Base-by-base conservation (phyloP, 2,329 filamentous ascomycete species). In the Alternaria ventricosa region DNA sequence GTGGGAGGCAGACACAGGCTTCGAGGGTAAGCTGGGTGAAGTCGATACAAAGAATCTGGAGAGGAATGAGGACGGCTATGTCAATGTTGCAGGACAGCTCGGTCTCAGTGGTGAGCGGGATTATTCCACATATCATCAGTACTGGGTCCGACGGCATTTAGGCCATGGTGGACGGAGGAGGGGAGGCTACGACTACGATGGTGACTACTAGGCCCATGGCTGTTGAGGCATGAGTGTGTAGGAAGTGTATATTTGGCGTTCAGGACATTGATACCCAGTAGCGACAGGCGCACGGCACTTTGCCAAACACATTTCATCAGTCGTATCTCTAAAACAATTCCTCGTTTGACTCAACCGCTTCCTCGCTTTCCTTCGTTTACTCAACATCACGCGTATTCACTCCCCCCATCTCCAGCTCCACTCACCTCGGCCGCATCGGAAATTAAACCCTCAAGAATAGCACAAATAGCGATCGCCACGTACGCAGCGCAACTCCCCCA, bases 51-150 rank as follows among this genome's bases (percentile, higher is more conserved):
- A 81, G 65, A 78, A 76, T 1, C 81, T 83, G 4, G 71, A 72
- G 6, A 64, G 79, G 0, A 82, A 81, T 23, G 71, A 72, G 1
- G 87, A 89, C 36, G 88, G 88, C 0, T 90, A 90, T 68, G 79
- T 89, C 50, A 90, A 90, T 72, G 84, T 90, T 4, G 88, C 87
- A 1, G 77, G 82, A 20, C 85, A 89, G 72, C 79, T 90, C n/a
- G 88, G 88, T 2, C 82, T 90, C 65, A 87, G 84, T 63, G 75
- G 75, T 0, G 62, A 74, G n/a, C 79, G 88, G 80, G 75, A 78
- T 51, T 72, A 74, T 41, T 75, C 74, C 22, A 66, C 68, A 0
- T 77, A 78, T 33, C 69, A 76, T 25, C 67, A 53, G 15, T 70
- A 66, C 18, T 78, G 74, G 75, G 73, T 70, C 7, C 63, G 64